Base-by-base conservation (phyloP, 495 filamentous ascomycete species). In the Penicillium diatomitis region DNA sequence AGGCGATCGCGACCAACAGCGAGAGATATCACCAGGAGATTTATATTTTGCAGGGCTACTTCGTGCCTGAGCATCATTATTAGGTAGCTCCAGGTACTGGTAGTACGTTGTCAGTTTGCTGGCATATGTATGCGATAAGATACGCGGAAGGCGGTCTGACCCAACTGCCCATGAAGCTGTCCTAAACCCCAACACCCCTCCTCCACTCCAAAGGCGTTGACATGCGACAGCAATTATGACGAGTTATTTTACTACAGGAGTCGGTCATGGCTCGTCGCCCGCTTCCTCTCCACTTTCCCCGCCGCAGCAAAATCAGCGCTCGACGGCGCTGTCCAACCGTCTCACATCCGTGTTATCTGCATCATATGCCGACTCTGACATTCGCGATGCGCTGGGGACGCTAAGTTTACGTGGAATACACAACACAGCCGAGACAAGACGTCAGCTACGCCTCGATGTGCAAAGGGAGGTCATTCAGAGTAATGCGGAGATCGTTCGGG, bases 381-480 rank as follows among this genome's bases (percentile, higher is more conserved):
- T 96, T 50, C 81, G 89, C 46, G 86, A 95, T 71, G 85, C 89
- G 33, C 74, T 99, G 32, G 72, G 76, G 44, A 80, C 87, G 0
- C 71, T 97, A 9, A 90, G 95, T 63, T 70, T 80, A 32, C 73
- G 83, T 27, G 79, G 78, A 2, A 63, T 88, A 9, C 71, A 79
- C 37, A 96, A 96, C 59, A 89, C 79, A 6, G 72, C 85, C 6
- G 87, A 94, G 51, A 85, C 85, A 12, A 76, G 92, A 8, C 80
- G 92, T 32, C 83, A 85, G 53, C 67, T 97, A 8, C 79, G 89
- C 32, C 67, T 95, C 2, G 86, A 95, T 66, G 76, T 94, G 2
- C 90, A 97, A 65, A 90, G 87, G 56, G 90, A 97, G 64, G 86
- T 96, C 32, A 88, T 96, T 40, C 81, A 91, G 50, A 87, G 88